A percentile compares a stretch with the other conserved stretches of the same genome.
These are phyloP conservation scores for Pseudocercospora ulei DNA, from an alignment of 2,329 filamentous ascomycete genomes.

Conservation along the genomic window DNA sequence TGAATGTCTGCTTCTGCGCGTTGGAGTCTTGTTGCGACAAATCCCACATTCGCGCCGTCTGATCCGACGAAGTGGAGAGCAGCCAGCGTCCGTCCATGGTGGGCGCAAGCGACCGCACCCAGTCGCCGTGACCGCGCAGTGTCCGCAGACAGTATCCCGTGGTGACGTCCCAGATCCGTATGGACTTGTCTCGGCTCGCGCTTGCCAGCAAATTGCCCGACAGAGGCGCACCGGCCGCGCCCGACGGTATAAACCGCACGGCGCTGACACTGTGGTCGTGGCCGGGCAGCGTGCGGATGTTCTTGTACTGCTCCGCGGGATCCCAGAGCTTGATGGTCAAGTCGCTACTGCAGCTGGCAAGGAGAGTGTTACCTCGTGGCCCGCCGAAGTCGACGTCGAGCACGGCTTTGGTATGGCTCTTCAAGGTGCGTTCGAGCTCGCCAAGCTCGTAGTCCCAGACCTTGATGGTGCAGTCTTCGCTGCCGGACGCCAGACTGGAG, in stretches of 20 bases:
- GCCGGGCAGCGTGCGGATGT: conserved; percentile 79
- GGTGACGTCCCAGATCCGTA: conserved; percentile 85
- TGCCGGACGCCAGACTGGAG: conserved; percentile 78
- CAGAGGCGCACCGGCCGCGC: conserved; percentile 64
- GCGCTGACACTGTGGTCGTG: conserved; percentile 89
- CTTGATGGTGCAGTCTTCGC: conserved; percentile 88
- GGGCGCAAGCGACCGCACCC: conserved; percentile 81
- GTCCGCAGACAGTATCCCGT: conserved; percentile 90
- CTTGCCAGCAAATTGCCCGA: conserved; percentile 78
- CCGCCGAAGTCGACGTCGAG: conserved; percentile 85
- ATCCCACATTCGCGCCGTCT: conserved; percentile 77
- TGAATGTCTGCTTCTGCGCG: conserved; percentile 57
- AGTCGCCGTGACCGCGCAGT: conserved; percentile 73
- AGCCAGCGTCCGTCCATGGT: conserved; percentile 76
- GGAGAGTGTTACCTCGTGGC: conserved; percentile 64
- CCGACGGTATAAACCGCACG: conserved; percentile 77
- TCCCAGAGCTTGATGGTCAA: conserved; percentile 94
- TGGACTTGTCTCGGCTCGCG: conserved; percentile 72
- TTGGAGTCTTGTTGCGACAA: conserved; percentile 58
- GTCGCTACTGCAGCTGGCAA: conserved; percentile 78
- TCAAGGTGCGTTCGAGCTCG: conserved; percentile 79
- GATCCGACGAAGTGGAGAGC: conserved; percentile 72
- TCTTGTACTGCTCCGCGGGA: conserved; percentile 84
- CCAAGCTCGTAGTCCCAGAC: conserved; percentile 96
- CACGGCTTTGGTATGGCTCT: conserved; percentile 82